Percentiles rank a stretch among this genome's conserved stretches.
These are phyloP conservation scores for Cytidiella melzeri DNA, from an alignment of 768 basidiomycete species.

Conservation along the genomic window DNA sequence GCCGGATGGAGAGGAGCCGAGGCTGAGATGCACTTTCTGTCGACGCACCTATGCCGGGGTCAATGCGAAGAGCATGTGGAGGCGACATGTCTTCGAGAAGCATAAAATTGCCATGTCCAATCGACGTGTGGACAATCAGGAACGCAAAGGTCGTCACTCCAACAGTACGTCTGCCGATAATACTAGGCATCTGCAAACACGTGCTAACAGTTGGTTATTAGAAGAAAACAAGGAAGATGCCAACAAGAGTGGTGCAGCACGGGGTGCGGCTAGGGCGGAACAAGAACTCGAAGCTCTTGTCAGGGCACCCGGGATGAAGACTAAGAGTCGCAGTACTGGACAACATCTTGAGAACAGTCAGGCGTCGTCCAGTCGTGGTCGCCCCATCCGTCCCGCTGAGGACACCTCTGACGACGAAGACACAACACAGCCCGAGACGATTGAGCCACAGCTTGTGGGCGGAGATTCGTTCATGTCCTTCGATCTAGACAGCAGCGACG, in stretches of 20 bases:
- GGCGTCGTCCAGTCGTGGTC: not conserved
- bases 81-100: slow-evolving; percentile 83
- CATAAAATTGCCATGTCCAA: slow-evolving; percentile 90
- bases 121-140: slow-evolving; percentile 55
- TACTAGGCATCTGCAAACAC: slow-evolving; percentile 1
- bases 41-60: slow-evolving; percentile 79
- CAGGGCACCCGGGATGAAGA: not conserved
- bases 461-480: not conserved
- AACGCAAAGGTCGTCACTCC: slow-evolving; percentile 49
- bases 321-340: not conserved
- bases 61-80: slow-evolving; percentile 90
- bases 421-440: not conserved
- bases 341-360: not conserved
- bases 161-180: slow-evolving; percentile 45
- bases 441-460: slow-evolving; percentile 1
- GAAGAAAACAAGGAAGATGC: slow-evolving; percentile 54
- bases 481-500: slow-evolving; percentile 4
- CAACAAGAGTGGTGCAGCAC: slow-evolving; percentile 35
- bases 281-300: not conserved
- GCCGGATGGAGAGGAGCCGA: slow-evolving; percentile 77
- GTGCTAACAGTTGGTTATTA: slow-evolving; percentile 19
- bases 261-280: slow-evolving; percentile 15
- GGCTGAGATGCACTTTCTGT: slow-evolving; percentile 80
- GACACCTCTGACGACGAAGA: slow-evolving; percentile 8
- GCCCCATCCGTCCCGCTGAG: not conserved